A percentile compares a stretch with the other conserved stretches of the same genome.
phyloP scores from a whole-genome alignment of 1,139 yeast genomes.

The Suhomyces anneliseae region DNA sequence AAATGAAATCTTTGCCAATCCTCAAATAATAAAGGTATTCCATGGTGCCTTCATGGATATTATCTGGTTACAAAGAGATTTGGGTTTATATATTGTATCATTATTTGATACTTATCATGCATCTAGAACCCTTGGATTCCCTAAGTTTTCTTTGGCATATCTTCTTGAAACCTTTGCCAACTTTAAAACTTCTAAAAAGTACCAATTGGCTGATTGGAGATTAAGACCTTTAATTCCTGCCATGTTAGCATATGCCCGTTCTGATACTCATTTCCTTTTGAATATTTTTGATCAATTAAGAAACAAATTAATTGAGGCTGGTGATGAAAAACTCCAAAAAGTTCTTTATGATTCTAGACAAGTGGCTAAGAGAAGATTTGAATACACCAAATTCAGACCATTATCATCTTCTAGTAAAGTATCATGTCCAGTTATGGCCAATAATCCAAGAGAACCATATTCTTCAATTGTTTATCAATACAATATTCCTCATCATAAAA shows the following conservation, averaged over 20 bases:
- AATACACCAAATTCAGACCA: slow-evolving; percentile 66
- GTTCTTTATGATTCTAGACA: slow-evolving; percentile 77
- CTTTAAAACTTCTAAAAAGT: slow-evolving; percentile 88
- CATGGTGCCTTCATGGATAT: slow-evolving; percentile 98
- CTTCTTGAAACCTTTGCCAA: slow-evolving; percentile 76
- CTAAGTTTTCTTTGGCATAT: slow-evolving; percentile 82
- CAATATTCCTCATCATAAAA: slow-evolving; percentile 58
- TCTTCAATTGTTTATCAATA: slow-evolving; percentile 60
- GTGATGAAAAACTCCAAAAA: slow-evolving; percentile 47
- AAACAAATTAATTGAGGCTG: slow-evolving; percentile 54
- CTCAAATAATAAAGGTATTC: slow-evolving; percentile 76
- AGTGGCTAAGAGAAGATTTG: slow-evolving; percentile 82
- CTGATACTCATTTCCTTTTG: slow-evolving; percentile 90
- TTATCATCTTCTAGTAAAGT: slow-evolving; percentile 30
- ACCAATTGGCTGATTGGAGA: slow-evolving; percentile 98
- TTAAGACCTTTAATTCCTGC: slow-evolving; percentile 76
- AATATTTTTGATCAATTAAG: slow-evolving; percentile 77
- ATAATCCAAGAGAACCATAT: slow-evolving; percentile 56
- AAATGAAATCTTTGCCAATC: slow-evolving; percentile 79
- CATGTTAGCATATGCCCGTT: slow-evolving; percentile 85
- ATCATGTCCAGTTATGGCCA: slow-evolving; percentile 50
- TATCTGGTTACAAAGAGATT: slow-evolving; percentile 93
- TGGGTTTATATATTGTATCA: slow-evolving; percentile 87
- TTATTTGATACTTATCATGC: slow-evolving; percentile 94
- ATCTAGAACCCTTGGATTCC: slow-evolving; percentile 71